A percentile compares a stretch with the other conserved stretches of the same genome.
phyloP scores from a whole-genome alignment of 1,284 basidiomycete species.

The Mycena sp. region DNA sequence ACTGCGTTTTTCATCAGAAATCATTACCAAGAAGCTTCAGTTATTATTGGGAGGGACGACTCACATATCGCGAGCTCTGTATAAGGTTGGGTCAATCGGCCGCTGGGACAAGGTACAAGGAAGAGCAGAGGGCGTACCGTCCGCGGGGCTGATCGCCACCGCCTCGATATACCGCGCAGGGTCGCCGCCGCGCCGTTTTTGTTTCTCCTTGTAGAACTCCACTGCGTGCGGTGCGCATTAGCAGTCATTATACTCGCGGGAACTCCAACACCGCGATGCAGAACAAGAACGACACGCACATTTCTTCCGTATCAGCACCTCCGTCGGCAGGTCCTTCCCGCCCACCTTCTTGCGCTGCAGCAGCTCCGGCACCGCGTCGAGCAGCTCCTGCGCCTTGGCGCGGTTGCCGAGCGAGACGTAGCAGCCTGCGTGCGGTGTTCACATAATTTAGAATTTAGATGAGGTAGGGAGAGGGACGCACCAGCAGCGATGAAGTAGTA shows the following conservation, averaged over 20 bases:
- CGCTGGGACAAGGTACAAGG: slow-evolving; percentile 10
- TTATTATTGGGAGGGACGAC: neutral
- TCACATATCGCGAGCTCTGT: slow-evolving; percentile 56
- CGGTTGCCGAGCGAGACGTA: neutral
- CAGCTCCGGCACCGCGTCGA: slow-evolving; percentile 67
- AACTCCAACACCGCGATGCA: no score
- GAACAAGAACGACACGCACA: slow-evolving; percentile 47
- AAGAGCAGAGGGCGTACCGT: slow-evolving; percentile 54
- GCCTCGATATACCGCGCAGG: slow-evolving; percentile 59
- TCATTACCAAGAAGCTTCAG: neutral
- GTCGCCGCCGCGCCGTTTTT: slow-evolving; percentile 59
- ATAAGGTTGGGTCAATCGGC: slow-evolving; percentile 54
- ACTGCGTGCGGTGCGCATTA: slow-evolving; percentile 57
- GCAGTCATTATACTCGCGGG: no score
- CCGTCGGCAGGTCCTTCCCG: slow-evolving; percentile 76
- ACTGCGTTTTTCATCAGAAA: slow-evolving; percentile 49
- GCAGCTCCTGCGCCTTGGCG: slow-evolving; percentile 55
- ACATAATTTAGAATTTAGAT: no score
- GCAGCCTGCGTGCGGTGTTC: slow-evolving; percentile 53
- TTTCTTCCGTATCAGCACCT: slow-evolving; percentile 80
- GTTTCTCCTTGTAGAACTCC: slow-evolving; percentile 77
- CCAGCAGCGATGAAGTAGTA: slow-evolving; percentile 71
- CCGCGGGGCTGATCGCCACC: slow-evolving; percentile 72
- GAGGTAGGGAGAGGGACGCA: no score
- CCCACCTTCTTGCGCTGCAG: slow-evolving; percentile 70